Evolutionary conservation across 441 rosid species (phyloP).

Genomic region (Croton laevigatus): DNA sequence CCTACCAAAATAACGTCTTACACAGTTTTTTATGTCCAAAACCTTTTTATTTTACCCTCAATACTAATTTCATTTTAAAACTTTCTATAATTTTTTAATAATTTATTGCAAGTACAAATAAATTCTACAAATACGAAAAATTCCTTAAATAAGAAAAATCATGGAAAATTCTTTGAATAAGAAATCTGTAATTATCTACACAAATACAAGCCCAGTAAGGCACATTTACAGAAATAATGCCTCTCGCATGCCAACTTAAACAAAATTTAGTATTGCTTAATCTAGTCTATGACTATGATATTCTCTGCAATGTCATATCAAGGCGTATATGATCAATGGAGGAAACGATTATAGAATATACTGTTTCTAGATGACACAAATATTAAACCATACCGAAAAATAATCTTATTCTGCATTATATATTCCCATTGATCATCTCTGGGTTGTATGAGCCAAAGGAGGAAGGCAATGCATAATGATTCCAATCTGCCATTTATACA

Average conservation of each 20-base stretch:
- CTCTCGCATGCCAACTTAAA: neutral
- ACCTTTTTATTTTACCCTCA: no score
- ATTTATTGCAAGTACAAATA: no score
- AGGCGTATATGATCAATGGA: slow-evolving; percentile 2
- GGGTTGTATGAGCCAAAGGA: neutral
- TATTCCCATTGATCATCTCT: neutral
- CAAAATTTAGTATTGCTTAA: neutral
- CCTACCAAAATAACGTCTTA: no score
- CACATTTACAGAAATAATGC: neutral
- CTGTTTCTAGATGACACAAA: slow-evolving; percentile 2
- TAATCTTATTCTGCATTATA: no score
- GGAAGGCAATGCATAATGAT: neutral
- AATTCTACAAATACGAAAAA: no score
- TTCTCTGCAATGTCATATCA: neutral
- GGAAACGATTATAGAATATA: neutral
- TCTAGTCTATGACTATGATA: neutral
- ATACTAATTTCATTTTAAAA: no score
- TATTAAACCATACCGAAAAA: neutral
- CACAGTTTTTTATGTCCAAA: no score
- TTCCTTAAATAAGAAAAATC: no score
- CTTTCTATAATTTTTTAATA: no score
- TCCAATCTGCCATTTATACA: no score
- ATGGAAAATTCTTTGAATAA: no score
- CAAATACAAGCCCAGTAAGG: neutral
- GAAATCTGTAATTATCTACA: neutral